Base-by-base conservation (phyloP, 441 rosid species). In the Arabidopsis lyrata region DNA sequence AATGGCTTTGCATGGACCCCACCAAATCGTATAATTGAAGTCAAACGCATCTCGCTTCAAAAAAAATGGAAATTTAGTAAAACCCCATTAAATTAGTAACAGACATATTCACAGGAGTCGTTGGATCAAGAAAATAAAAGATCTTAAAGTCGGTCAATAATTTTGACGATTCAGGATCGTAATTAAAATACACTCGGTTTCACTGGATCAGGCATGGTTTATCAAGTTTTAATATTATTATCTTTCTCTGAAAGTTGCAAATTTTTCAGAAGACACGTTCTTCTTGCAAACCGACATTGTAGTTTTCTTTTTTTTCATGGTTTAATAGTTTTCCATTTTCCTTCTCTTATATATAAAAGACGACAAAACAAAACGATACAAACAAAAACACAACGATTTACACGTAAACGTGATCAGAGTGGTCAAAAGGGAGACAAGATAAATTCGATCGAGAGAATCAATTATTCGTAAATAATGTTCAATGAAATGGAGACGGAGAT, bases 221-320 rank as follows among this genome's bases (percentile, higher is more conserved):
- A 66, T 42, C 34, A 14, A 45, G 36, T 39, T 70, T 70, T 20
- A 47, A 39, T 62, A 72, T 61, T 61, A 50, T 48, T 11, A 47
- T 44, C 38, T 11, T 55, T 44, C 47, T 53, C 65, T 29, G 18
- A 47, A 58, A 35, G 45, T 58, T 59, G 58, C 58, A 47, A 57
- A 4, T 20, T 24, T 36, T 59, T 36, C 53, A 16, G 47, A 76
- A 56, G 66, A 55, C 75, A 76, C 56, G 79, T 75, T 75, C 74
- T 50, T 77, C 66, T 70, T 77, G 34, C 61, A 76, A 77, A 77
- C 80, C 80, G 80, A 77, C 80, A 29, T 39, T 57, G 66, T 64
- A 55, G 48, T 70, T 70, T 76, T 67, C 49, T 29, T 63, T 45
- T 44, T 66, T 35, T 36, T 47, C 35, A 24, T 34, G 12, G 36